Evolutionary conservation across 2,329 filamentous ascomycete genomes (phyloP), one percentile per base, ranked within the genome.

Genomic region (Beauveria sp.): DNA sequence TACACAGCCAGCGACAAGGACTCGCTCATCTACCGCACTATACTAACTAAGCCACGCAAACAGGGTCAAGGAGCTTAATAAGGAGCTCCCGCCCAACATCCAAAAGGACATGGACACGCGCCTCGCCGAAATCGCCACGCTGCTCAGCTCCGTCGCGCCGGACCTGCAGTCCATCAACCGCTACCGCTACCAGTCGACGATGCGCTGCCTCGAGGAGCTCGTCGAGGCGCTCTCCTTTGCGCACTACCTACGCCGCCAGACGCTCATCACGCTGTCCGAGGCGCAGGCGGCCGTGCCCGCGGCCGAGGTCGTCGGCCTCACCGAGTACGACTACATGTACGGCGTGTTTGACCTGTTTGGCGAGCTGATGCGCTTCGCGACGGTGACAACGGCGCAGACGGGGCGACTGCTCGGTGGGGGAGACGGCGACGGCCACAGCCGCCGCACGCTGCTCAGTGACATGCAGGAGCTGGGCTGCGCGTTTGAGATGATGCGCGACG

Each of bases 301-400:
- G 0, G 80, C 79, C 34, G 34, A 38, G 34, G 12, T 5, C 1
- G 81, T 97, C 2, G 69, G 79, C 0, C 79, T 97, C 22, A 91
- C 89, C 1, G 81, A 87, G 28, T 86, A 93, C 61, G 95, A 99
- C 74, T 98, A 96, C 72, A 77, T 96, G 62, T 88, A 95, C 65
- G 95, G 93, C 9, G 76, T 99, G 2, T 97, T 96, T 70, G 95
- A 99, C 73, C 83, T 98, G 67, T 93, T 93, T 1, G 95, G 95
- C 45, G 95, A 99, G 77, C 81, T 98, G 79, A 99, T 99, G 95
- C 85, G 93, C 34, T 98, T 97, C 75, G 92, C 91, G 0, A 95
- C 96, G 56, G 93, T 93, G 6, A 86, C 87, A 28, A 89, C 96
- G 72, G 92, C 92, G 1, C 89, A 92, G 5, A 87, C 80, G 8